Evolutionary conservation across 306 rosid genomes (phyloP).

Genomic region (Alnus glutinosa): DNA sequence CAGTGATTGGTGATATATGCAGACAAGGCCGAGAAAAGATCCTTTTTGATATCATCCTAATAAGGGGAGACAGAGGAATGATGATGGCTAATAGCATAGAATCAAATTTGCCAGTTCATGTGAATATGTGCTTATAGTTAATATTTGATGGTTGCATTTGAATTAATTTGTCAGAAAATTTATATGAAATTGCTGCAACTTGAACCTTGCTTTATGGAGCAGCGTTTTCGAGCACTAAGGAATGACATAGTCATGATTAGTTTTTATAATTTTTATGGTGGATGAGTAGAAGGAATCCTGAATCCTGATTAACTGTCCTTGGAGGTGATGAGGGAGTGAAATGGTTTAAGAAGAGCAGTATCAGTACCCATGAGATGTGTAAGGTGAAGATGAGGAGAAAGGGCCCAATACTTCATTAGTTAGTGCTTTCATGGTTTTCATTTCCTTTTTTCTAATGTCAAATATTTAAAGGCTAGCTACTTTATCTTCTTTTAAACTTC

Average conservation of each 20-base stretch:
- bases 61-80: not conserved
- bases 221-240: not conserved
- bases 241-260: not conserved
- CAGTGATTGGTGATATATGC: not conserved
- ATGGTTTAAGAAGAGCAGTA: not conserved
- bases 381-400: slow-evolving; percentile 2
- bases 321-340: not conserved
- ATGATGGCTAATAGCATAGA: not conserved
- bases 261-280: not conserved
- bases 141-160: too few relatives aligned
- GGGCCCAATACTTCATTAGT: not conserved
- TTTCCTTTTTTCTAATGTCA: not conserved
- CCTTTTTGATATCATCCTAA: not conserved
- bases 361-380: not conserved
- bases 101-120: not conserved
- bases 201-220: not conserved
- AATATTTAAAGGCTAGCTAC: slow-evolving; percentile 7
- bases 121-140: not conserved
- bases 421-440: slow-evolving; percentile 2
- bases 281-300: not conserved
- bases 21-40: not conserved
- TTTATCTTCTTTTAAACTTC: slow-evolving; percentile 18
- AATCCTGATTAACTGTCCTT: not conserved
- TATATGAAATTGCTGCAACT: not conserved
- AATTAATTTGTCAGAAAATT: not conserved